These are phyloP conservation scores for Scenedesmus sp. DNA, from an alignment of 163 green algal genomes.

Conservation along the genomic window DNA sequence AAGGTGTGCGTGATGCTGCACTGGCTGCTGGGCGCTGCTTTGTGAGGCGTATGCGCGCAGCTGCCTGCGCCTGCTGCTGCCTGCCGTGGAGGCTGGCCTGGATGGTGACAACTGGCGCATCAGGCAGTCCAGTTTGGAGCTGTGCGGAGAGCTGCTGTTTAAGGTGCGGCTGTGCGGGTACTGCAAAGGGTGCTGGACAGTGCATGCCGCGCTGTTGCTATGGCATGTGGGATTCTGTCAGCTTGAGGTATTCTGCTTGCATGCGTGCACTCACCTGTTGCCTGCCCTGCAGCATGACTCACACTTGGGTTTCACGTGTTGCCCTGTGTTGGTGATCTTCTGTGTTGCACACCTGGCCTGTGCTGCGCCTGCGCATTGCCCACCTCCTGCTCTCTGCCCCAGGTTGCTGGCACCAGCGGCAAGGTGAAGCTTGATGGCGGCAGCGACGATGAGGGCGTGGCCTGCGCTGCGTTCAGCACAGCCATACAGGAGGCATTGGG, in stretches of 20 bases:
- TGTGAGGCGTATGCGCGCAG: constrained; percentile 86
- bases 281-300: neutral
- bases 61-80: constrained; percentile 91
- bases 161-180: constrained; percentile 74
- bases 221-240: neutral
- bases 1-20: constrained; percentile 94
- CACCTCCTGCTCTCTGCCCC: neutral
- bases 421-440: constrained; percentile 90
- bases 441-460: constrained; percentile 91
- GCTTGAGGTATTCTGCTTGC: neutral
- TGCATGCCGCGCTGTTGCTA: neutral
- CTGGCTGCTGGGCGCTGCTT: constrained; percentile 85
- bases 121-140: constrained; percentile 92
- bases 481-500: constrained; percentile 86
- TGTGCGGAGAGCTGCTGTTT: constrained; percentile 98
- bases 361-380: neutral
- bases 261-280: neutral
- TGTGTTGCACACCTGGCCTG: neutral
- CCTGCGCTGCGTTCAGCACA: constrained; percentile 86
- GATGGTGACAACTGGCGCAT: constrained; percentile 96
- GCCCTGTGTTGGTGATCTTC: too few relatives aligned
- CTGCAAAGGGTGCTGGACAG: neutral
- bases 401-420: constrained; percentile 91
- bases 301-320: too few relatives aligned
- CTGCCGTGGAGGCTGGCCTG: constrained; percentile 94